A percentile compares a stretch with the other conserved stretches of the same genome.
phyloP scores from a whole-genome alignment of 139 green algal species.

The Spirogloea muscicola region DNA sequence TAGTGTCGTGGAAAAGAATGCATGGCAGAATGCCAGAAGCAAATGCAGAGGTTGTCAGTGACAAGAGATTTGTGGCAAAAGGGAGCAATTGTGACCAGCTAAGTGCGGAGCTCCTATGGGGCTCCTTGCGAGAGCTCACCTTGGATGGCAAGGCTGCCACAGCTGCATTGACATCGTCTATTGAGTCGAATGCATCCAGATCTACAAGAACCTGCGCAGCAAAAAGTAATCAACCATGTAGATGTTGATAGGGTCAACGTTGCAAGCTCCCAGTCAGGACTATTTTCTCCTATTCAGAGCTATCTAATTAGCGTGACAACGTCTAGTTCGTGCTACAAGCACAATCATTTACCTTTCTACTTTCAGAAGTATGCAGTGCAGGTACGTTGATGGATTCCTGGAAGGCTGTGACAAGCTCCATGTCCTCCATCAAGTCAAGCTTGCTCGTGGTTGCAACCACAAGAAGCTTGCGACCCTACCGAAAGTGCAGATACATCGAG shows the following conservation, averaged over 20 bases:
- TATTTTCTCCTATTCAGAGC: not conserved
- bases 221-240: not conserved
- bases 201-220: conserved; percentile 51
- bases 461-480: conserved; percentile 72
- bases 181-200: conserved; percentile 51
- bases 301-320: not conserved
- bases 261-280: not conserved
- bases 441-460: conserved; percentile 71
- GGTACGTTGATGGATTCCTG: conserved; percentile 88
- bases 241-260: not conserved
- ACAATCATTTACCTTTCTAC: conserved; percentile 61
- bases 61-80: not conserved
- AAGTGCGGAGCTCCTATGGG: not conserved
- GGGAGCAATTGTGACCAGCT: not conserved
- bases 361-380: conserved; percentile 63
- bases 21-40: conserved; percentile 34
- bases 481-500: not conserved
- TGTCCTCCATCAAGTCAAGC: conserved; percentile 40
- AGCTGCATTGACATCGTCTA: conserved; percentile 2
- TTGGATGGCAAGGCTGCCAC: conserved; percentile 2
- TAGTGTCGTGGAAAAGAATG: conserved; percentile 41
- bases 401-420: conserved; percentile 62
- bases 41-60: not conserved
- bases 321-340: not conserved
- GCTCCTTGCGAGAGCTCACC: not conserved